Evolutionary conservation across 306 rosid genomes (phyloP).

Genomic region (Cicer yamashitae): DNA sequence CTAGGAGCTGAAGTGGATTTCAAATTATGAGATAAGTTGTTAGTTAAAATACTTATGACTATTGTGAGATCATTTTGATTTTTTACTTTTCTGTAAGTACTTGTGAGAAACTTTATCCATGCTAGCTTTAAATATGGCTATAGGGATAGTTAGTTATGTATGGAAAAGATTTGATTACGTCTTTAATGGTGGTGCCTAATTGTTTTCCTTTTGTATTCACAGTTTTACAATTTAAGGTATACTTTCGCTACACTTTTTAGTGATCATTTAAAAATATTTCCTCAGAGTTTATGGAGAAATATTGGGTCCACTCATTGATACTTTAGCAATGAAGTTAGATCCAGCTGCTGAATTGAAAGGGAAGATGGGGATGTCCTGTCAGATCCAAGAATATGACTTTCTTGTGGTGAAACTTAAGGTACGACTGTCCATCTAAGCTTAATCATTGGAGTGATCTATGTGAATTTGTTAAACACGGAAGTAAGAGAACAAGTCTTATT

Average conservation of each 20-base stretch:
- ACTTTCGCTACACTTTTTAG: neutral
- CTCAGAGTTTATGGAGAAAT: slow-evolving; percentile 65
- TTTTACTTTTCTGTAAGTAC: neutral
- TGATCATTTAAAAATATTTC: slow-evolving; percentile 35
- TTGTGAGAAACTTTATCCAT: neutral
- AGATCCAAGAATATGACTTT: slow-evolving; percentile 70
- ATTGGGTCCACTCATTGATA: slow-evolving; percentile 56
- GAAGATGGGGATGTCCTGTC: slow-evolving; percentile 55
- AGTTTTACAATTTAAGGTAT: slow-evolving; percentile 37
- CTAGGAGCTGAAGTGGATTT: neutral
- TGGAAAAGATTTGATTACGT: neutral
- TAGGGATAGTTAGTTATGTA: neutral
- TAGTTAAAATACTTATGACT: neutral
- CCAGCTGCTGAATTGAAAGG: slow-evolving; percentile 52
- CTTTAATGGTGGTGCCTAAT: slow-evolving; percentile 15
- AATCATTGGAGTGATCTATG: slow-evolving; percentile 31
- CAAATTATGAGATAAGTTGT: neutral
- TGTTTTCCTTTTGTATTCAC: slow-evolving; percentile 18
- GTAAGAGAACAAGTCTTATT: slow-evolving; percentile 1
- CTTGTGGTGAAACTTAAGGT: slow-evolving; percentile 86
- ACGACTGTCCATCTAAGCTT: slow-evolving; percentile 24
- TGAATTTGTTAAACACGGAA: slow-evolving; percentile 20
- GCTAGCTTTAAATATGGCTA: slow-evolving; percentile 17
- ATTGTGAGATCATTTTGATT: neutral
- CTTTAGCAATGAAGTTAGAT: slow-evolving; percentile 47